Evolutionary conservation across 768 basidiomycete species (phyloP).

Genomic region (Neoboletus subvelutipes): DNA sequence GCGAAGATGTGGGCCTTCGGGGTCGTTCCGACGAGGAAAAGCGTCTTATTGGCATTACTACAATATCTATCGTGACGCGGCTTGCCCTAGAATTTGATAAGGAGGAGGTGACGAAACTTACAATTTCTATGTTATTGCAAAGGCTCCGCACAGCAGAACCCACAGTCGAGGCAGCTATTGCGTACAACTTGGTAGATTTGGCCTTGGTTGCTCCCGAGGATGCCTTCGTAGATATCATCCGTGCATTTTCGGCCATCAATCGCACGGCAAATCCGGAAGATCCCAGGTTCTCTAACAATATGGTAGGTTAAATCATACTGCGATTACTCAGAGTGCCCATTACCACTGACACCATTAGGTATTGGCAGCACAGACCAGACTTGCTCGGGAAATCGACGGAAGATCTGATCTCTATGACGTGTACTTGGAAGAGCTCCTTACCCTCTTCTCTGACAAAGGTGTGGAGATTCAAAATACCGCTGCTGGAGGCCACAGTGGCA

Average conservation of each 20-base stretch:
- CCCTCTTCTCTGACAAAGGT: slow-evolving; percentile 88
- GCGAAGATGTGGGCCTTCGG: slow-evolving; percentile 61
- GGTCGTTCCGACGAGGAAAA: slow-evolving; percentile 83
- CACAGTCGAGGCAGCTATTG: slow-evolving; percentile 86
- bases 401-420: slow-evolving; percentile 75
- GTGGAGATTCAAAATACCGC: slow-evolving; percentile 85
- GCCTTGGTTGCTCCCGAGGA: slow-evolving; percentile 75
- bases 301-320: slow-evolving; percentile 46
- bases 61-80: slow-evolving; percentile 86
- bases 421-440: slow-evolving; percentile 82
- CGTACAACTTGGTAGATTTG: slow-evolving; percentile 88
- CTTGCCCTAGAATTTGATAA: slow-evolving; percentile 84
- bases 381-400: slow-evolving; percentile 74
- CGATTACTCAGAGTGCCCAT: not conserved
- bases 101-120: slow-evolving; percentile 87
- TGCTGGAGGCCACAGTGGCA: slow-evolving; percentile 60
- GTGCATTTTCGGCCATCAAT: slow-evolving; percentile 81
- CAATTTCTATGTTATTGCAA: slow-evolving; percentile 91
- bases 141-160: slow-evolving; percentile 82
- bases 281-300: slow-evolving; percentile 85
- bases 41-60: slow-evolving; percentile 81
- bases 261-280: slow-evolving; percentile 87
- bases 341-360: slow-evolving; percentile 46
- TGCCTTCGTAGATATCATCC: slow-evolving; percentile 81
- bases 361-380: slow-evolving; percentile 84